A percentile compares a stretch with the other conserved stretches of the same genome.
Conservation (phyloP, 148 eudicot species). For the Fagopyrum esculentum region DNA sequence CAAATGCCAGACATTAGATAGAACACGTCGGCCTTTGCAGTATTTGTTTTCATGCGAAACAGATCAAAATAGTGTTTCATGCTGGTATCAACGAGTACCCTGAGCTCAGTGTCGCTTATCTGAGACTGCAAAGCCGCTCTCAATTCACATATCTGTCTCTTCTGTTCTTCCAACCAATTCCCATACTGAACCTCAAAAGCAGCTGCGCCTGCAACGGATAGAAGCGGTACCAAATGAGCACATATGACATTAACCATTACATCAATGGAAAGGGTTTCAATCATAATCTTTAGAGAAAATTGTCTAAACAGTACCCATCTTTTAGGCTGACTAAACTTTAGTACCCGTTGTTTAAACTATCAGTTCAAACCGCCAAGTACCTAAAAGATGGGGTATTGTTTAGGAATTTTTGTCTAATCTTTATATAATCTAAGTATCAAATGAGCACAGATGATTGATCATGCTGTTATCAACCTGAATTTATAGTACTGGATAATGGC, state of each 20-base stretch:
- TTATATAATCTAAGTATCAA: not conserved
- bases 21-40: constrained; percentile 73
- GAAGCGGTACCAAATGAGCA: not conserved
- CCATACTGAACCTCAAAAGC: constrained; percentile 79
- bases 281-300: not conserved
- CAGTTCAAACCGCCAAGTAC: no score
- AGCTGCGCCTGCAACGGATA: constrained; percentile 44
- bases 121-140: constrained; percentile 56
- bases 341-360: no score
- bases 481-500: constrained; percentile 42
- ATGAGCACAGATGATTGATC: constrained; percentile 23
- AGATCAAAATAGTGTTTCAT: constrained; percentile 77
- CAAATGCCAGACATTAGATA: constrained; percentile 89
- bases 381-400: no score
- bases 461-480: constrained; percentile 41
- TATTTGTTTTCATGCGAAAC: constrained; percentile 65
- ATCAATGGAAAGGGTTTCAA: no score
- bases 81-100: constrained; percentile 48
- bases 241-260: no score
- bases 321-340: no score
- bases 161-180: constrained; percentile 81
- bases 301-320: no score
- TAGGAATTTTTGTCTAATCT: no score
- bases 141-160: constrained; percentile 49
- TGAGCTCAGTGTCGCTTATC: constrained; percentile 48